Evolutionary conservation across 768 basidiomycete species (phyloP).

Genomic region (Hortiboletus flavorubellus): DNA sequence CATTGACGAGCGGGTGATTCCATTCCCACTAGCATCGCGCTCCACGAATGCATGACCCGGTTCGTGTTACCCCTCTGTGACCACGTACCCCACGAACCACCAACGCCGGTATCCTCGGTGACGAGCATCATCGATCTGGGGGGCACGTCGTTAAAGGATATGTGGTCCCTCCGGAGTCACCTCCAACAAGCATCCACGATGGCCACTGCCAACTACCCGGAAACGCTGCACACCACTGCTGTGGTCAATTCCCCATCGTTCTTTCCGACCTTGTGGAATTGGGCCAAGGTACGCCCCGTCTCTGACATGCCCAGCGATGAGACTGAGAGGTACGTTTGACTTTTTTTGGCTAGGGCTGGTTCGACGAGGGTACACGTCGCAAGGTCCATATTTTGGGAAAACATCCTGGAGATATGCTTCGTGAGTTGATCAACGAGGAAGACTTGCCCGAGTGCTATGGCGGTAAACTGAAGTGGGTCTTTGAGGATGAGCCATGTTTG

Average conservation of each 20-base stretch:
- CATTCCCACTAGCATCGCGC: conserved; percentile 44
- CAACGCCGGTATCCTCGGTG: conserved; percentile 56
- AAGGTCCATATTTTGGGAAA: conserved; percentile 76
- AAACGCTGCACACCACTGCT: conserved; percentile 64
- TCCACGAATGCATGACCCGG: conserved; percentile 64
- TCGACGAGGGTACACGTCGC: conserved; percentile 71
- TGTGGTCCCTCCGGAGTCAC: conserved; percentile 70
- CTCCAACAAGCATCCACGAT: conserved; percentile 73
- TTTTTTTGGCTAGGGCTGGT: conserved; percentile 54
- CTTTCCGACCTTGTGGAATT: conserved; percentile 80
- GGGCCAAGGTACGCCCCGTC: conserved; percentile 60
- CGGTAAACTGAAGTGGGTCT: conserved; percentile 70
- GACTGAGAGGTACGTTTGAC: not conserved
- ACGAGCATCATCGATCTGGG: conserved; percentile 74
- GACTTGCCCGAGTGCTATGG: conserved; percentile 71
- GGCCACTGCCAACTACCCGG: conserved; percentile 79
- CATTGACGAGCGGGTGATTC: not conserved
- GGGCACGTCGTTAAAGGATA: conserved; percentile 52
- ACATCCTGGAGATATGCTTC: conserved; percentile 51
- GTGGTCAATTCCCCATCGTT: conserved; percentile 80
- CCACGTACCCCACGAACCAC: conserved; percentile 50
- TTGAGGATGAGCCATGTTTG: conserved; percentile 60
- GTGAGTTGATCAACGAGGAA: conserved; percentile 43
- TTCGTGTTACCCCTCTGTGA: conserved; percentile 66
- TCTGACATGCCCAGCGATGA: not conserved